Evolutionary conservation across 257 asterid genomes (phyloP), one percentile per base, ranked within the genome.

Genomic region (Ajuga chamaepitys): DNA sequence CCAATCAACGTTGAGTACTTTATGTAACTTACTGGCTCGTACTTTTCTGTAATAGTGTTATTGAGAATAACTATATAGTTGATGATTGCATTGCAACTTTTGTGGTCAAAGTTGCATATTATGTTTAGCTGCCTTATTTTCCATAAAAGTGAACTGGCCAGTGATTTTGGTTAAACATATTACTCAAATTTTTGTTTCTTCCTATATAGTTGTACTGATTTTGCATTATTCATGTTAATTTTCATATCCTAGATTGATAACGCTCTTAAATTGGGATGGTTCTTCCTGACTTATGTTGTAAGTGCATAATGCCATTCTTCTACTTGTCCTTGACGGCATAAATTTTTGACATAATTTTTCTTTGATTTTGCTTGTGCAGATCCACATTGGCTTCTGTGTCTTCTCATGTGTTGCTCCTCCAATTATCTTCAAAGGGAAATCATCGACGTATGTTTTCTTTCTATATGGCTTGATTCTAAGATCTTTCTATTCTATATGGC

Each of bases 401-500:
- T 73, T 85, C 56, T 87, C 98, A 62, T 77, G 89, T 26, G 80
- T 87, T 75, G 98, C 98, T 51, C 98, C 98, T 58, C 98, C 98
- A 38, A 69, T 88, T 0, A 46, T 88, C 17, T 86, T 91, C 68
- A 86, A 82, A 69, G 98, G 98, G 64, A 86, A 91, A 66, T 91
- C 96, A 16, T 70, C 85, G 82, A 78, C 97, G 97, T 92, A 71
- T 74, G 97, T 79, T 46, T 45, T 52, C 26, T 56, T 16, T 10
- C n/a, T 34, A n/a, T n/a, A n/a, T n/a, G n/a, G n/a, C n/a, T n/a
- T n/a, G n/a, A n/a, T n/a, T n/a, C n/a, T n/a, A n/a, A n/a, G n/a
- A n/a, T n/a, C n/a, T n/a, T n/a, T n/a, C n/a, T n/a, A n/a, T n/a
- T n/a, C n/a, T n/a, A n/a, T n/a, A n/a, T n/a, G n/a, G n/a, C n/a